These are phyloP conservation scores for Proliferodiscus dingleyae DNA, from an alignment of 2,329 filamentous ascomycete genomes.

Conservation along the genomic window DNA sequence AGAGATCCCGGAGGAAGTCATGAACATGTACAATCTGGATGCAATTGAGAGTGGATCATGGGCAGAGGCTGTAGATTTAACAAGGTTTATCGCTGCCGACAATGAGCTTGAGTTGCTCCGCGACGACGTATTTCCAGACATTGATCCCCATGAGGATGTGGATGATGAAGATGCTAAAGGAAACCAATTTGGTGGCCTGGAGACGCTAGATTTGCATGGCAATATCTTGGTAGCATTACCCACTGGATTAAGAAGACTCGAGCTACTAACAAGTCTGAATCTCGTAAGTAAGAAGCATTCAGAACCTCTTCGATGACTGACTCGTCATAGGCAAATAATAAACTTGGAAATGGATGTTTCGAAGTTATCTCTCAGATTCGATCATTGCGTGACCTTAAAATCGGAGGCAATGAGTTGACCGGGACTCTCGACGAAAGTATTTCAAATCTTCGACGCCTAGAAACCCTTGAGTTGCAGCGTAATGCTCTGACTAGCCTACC, in stretches of 20 bases:
- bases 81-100: slow-evolving; percentile 78
- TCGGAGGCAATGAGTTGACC: slow-evolving; percentile 71
- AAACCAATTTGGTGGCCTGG: slow-evolving; percentile 76
- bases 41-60: slow-evolving; percentile 65
- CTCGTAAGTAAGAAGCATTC: slow-evolving; percentile 50
- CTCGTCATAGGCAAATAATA: slow-evolving; percentile 66
- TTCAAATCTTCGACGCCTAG: slow-evolving; percentile 60
- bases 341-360: slow-evolving; percentile 66
- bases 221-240: slow-evolving; percentile 73
- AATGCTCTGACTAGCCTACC: slow-evolving; percentile 75
- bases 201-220: slow-evolving; percentile 79
- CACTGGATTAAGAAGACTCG: slow-evolving; percentile 66
- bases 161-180: slow-evolving; percentile 61
- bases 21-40: slow-evolving; percentile 86
- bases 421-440: slow-evolving; percentile 64
- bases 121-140: slow-evolving; percentile 75
- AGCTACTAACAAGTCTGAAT: slow-evolving; percentile 74
- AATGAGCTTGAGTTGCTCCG: slow-evolving; percentile 77
- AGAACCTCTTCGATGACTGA: slow-evolving; percentile 2
- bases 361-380: slow-evolving; percentile 69
- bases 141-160: slow-evolving; percentile 48
- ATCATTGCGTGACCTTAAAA: slow-evolving; percentile 70
- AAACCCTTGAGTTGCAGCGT: slow-evolving; percentile 73
- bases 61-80: slow-evolving; percentile 88
- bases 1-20: slow-evolving; percentile 73